These are phyloP conservation scores for Neoarthrinium moseri DNA, from an alignment of 2,329 filamentous ascomycete genomes.

Conservation along the genomic window DNA sequence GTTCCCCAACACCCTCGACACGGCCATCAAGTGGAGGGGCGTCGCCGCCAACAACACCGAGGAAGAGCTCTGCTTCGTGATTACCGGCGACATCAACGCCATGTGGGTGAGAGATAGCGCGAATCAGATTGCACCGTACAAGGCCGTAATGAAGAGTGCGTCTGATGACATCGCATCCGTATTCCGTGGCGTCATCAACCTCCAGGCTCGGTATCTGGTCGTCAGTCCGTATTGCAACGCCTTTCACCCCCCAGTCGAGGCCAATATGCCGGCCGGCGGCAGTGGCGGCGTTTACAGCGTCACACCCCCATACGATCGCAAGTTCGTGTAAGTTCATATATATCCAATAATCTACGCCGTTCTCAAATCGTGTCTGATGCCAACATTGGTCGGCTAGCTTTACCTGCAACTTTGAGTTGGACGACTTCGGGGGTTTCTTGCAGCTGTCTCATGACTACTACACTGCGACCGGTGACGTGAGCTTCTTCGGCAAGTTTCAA, in stretches of 20 bases:
- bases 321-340: conserved; percentile 53
- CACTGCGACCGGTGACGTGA: conserved; percentile 61
- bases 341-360: not conserved
- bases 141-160: conserved; percentile 58
- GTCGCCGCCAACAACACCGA: conserved; percentile 51
- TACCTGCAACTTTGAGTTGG: conserved; percentile 84
- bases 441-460: conserved; percentile 72
- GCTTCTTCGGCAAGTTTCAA: conserved; percentile 65
- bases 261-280: conserved; percentile 56
- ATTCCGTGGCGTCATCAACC: conserved; percentile 73
- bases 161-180: conserved; percentile 62
- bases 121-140: conserved; percentile 76
- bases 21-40: conserved; percentile 69
- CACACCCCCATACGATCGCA: conserved; percentile 63
- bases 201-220: conserved; percentile 70
- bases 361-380: not conserved
- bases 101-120: conserved; percentile 91
- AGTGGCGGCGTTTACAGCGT: conserved; percentile 61
- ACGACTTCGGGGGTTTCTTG: conserved; percentile 76
- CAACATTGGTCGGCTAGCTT: conserved; percentile 26
- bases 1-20: conserved; percentile 75
- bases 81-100: conserved; percentile 80
- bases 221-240: conserved; percentile 85
- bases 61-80: conserved; percentile 63
- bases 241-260: conserved; percentile 84